Evolutionary conservation across 805 yeast species (phyloP).

Genomic region (Lachancea quebecensis): DNA sequence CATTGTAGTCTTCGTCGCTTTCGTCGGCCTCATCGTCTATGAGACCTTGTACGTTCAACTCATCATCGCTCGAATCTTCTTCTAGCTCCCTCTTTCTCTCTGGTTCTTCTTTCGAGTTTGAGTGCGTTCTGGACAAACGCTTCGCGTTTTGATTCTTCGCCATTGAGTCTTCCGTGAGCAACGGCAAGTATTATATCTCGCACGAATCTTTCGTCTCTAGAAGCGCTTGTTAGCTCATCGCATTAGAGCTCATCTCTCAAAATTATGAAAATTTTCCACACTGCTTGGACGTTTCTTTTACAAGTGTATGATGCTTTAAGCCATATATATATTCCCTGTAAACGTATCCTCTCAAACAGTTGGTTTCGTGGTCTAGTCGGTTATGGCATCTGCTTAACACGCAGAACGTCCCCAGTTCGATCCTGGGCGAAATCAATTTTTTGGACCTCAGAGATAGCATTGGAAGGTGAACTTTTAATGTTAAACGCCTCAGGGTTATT

Average conservation of each 20-base stretch:
- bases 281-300: constrained; percentile 1
- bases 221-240: constrained; percentile 12
- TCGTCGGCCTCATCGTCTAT: constrained; percentile 22
- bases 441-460: constrained; percentile 30
- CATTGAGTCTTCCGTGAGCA: background rate
- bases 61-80: constrained; percentile 12
- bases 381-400: constrained; percentile 99
- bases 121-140: background rate
- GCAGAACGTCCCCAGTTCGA: constrained; percentile 99
- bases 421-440: constrained; percentile 97
- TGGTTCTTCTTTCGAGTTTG: background rate
- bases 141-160: background rate
- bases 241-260: constrained; percentile 11
- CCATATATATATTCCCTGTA: background rate
- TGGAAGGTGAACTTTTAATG: too few species aligned
- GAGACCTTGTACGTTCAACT: constrained; percentile 17
- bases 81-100: constrained; percentile 21
- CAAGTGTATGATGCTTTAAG: background rate
- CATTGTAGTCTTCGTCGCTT: constrained; percentile 13
- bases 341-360: constrained; percentile 9
- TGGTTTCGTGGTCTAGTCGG: constrained; percentile 99
- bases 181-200: too few species aligned
- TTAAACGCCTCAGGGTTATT: too few species aligned
- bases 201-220: background rate
- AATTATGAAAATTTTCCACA: constrained; percentile 4